These are phyloP conservation scores for Discostella stelligeroides DNA, from an alignment of 108 stramenopile genomes.

Conservation along the genomic window DNA sequence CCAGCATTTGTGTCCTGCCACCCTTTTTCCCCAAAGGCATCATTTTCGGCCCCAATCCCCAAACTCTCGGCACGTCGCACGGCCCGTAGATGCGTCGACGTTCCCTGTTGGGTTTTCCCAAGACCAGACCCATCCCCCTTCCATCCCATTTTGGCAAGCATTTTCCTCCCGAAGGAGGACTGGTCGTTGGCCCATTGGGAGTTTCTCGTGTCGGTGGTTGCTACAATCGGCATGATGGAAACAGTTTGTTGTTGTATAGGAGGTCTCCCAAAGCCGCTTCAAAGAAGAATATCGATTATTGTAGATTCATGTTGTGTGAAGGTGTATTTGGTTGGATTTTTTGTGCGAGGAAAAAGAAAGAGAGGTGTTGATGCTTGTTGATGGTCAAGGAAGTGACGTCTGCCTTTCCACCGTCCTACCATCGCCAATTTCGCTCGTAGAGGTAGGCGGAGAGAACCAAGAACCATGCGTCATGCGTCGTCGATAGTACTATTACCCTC, in stretches of 20 bases:
- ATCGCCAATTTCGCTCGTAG: no score
- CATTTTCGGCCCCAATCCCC: constrained; percentile 68
- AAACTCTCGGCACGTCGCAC: constrained; percentile 58
- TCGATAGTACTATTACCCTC: not conserved
- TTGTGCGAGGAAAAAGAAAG: no score
- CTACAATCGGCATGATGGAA: constrained; percentile 68
- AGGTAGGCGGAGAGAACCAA: no score
- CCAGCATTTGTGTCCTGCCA: constrained; percentile 49
- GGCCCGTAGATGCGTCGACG: constrained; percentile 44
- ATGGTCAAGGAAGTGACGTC: not conserved
- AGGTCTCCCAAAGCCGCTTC: no score
- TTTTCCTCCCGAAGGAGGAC: constrained; percentile 61
- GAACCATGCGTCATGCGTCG: no score
- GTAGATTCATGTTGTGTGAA: no score
- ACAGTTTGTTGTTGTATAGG: not conserved
- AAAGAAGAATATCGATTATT: no score
- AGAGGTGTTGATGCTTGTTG: not conserved
- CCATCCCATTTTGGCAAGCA: constrained; percentile 94
- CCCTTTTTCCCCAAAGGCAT: constrained; percentile 52
- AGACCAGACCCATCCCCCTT: constrained; percentile 80
- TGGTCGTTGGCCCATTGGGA: constrained; percentile 71
- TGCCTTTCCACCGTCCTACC: not conserved
- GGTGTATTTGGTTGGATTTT: not conserved
- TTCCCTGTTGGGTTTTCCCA: constrained; percentile 78
- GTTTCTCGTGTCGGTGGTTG: constrained; percentile 70